Percentiles rank a stretch among this genome's conserved stretches.
phyloP scores from a whole-genome alignment of 306 rosid species.

The Ammopiptanthus mongolicus region DNA sequence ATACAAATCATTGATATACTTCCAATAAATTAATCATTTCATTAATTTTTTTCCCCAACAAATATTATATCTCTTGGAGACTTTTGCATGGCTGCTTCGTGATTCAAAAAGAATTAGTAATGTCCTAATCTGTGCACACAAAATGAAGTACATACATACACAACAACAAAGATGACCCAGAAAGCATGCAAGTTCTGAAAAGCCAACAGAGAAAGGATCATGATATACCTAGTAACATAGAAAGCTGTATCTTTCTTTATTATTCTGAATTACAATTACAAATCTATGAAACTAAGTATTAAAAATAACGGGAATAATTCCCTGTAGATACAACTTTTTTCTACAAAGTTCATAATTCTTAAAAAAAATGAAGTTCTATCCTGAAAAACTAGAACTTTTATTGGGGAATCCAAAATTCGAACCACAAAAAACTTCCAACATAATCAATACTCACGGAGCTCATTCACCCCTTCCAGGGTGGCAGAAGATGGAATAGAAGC shows the following conservation, averaged over 20 bases:
- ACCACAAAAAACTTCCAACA: not conserved
- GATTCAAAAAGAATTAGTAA: not conserved
- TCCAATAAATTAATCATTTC: not conserved
- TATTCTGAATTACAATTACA: constrained; percentile 8
- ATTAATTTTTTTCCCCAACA: not conserved
- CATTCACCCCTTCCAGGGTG: constrained; percentile 25
- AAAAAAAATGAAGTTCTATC: constrained; percentile 31
- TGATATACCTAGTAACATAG: not conserved
- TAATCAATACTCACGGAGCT: constrained; percentile 26
- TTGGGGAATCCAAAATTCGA: constrained; percentile 18
- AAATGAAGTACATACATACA: not conserved
- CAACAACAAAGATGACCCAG: not conserved
- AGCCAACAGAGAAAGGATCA: not conserved
- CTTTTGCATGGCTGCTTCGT: not conserved
- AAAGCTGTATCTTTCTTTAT: constrained; percentile 22
- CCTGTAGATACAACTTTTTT: not conserved
- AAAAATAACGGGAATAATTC: not conserved
- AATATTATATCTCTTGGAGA: not conserved
- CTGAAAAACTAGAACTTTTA: constrained; percentile 36
- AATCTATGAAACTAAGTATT: constrained; percentile 1
- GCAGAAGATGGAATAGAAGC: constrained; percentile 23
- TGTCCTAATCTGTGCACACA: not conserved
- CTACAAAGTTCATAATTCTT: not conserved
- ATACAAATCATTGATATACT: not conserved
- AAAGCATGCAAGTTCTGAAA: not conserved